A percentile compares a stretch with the other conserved stretches of the same genome.
These are phyloP conservation scores for Notholithocarpus densiflorus DNA, from an alignment of 306 rosid species.

Conservation along the genomic window DNA sequence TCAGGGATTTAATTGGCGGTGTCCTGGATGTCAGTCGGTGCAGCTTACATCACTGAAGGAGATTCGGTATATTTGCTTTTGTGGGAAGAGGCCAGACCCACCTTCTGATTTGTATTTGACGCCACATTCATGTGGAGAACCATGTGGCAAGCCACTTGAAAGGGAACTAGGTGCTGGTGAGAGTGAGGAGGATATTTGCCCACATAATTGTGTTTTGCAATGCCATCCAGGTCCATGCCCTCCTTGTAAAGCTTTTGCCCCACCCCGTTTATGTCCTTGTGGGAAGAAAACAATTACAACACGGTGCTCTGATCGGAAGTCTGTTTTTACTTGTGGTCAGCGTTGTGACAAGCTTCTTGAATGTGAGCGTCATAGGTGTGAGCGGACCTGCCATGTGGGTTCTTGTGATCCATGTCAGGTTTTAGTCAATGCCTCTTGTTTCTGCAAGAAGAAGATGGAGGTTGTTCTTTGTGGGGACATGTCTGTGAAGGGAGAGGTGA, in stretches of 20 bases:
- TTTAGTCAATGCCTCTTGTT: constrained; percentile 65
- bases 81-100: constrained; percentile 88
- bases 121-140: constrained; percentile 95
- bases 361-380: constrained; percentile 75
- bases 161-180: constrained; percentile 47
- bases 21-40: constrained; percentile 96
- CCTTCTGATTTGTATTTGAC: constrained; percentile 86
- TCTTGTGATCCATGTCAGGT: constrained; percentile 81
- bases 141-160: constrained; percentile 83
- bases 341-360: constrained; percentile 71
- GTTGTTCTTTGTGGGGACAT: constrained; percentile 70
- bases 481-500: constrained; percentile 71
- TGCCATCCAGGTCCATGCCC: constrained; percentile 99
- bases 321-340: constrained; percentile 84
- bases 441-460: constrained; percentile 58
- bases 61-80: constrained; percentile 78
- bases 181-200: constrained; percentile 70
- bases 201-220: constrained; percentile 90
- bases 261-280: constrained; percentile 74
- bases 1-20: constrained; percentile 91
- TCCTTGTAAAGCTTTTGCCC: constrained; percentile 90
- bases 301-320: constrained; percentile 73
- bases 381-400: constrained; percentile 67
- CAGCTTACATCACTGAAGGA: constrained; percentile 69
- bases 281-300: constrained; percentile 81